Percentiles rank a stretch among this genome's conserved stretches.
phyloP scores from a whole-genome alignment of 2,329 filamentous ascomycete species.

The Hysterium pulicare region DNA sequence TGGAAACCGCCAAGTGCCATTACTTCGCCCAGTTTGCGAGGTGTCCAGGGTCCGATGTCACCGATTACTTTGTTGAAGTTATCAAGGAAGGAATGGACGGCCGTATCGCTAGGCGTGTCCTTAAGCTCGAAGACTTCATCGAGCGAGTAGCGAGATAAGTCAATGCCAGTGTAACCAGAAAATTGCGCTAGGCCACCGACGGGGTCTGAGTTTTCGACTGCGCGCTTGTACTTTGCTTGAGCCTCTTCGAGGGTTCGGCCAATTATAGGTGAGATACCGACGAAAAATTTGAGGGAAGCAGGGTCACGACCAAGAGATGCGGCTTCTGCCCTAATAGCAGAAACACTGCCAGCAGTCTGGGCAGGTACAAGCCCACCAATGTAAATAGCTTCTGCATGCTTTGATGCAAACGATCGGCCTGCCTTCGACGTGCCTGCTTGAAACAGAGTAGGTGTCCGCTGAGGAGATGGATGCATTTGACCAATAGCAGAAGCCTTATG shows the following conservation, averaged over 20 bases:
- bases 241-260: conserved; percentile 64
- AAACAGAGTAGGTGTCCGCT: conserved; percentile 63
- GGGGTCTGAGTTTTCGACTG: conserved; percentile 55
- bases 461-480: conserved; percentile 63
- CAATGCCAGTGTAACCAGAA: conserved; percentile 67
- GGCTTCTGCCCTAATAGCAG: conserved; percentile 58
- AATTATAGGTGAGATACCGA: conserved; percentile 61
- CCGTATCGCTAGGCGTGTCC: conserved; percentile 11
- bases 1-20: conserved; percentile 65
- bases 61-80: conserved; percentile 13
- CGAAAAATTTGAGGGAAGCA: conserved; percentile 61
- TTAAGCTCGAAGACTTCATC: conserved; percentile 53
- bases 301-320: conserved; percentile 54
- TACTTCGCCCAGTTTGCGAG: conserved; percentile 13
- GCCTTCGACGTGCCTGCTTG: conserved; percentile 65
- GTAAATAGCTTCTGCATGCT: conserved; percentile 68
- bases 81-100: conserved; percentile 10
- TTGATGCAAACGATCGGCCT: conserved; percentile 62
- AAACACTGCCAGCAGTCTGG: conserved; percentile 57
- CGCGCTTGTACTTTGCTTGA: conserved; percentile 57
- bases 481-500: conserved; percentile 64
- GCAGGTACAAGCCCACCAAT: conserved; percentile 60
- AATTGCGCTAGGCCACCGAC: conserved; percentile 67
- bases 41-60: conserved; percentile 12
- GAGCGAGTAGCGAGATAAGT: conserved; percentile 55